Evolutionary conservation across 1,139 yeast genomes (phyloP).

Genomic region (Taiozyma sp.): DNA sequence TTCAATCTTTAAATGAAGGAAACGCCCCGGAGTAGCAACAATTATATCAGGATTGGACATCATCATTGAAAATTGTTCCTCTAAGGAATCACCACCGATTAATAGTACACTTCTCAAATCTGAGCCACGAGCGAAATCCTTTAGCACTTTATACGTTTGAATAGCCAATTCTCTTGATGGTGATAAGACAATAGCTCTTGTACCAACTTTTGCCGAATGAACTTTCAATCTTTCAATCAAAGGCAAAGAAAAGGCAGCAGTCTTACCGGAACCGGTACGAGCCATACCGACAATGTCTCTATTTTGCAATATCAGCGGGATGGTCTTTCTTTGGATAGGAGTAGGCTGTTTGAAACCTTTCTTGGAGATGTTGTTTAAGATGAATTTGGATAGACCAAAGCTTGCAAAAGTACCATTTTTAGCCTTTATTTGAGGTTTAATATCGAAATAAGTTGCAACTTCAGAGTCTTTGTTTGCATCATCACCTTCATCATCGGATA

Average conservation of each 20-base stretch:
- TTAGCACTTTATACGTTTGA: constrained; percentile 85
- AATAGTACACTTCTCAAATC: constrained; percentile 75
- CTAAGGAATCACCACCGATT: constrained; percentile 97
- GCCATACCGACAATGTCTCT: constrained; percentile 99
- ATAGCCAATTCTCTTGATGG: constrained; percentile 94
- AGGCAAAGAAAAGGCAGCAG: constrained; percentile 96
- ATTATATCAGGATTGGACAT: constrained; percentile 91
- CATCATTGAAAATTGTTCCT: constrained; percentile 92
- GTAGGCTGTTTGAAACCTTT: constrained; percentile 96
- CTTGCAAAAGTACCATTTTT: constrained; percentile 86
- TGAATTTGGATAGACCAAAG: constrained; percentile 75
- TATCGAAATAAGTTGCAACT: constrained; percentile 38
- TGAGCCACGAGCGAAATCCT: constrained; percentile 81
- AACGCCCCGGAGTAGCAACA: constrained; percentile 97
- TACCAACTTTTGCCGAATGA: constrained; percentile 86
- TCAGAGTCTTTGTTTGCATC: constrained; percentile 33
- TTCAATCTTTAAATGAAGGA: constrained; percentile 90
- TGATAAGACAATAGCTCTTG: constrained; percentile 80
- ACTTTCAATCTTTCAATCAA: constrained; percentile 77
- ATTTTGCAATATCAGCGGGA: constrained; percentile 80
- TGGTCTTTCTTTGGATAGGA: constrained; percentile 94
- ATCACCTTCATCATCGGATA: constrained; percentile 51
- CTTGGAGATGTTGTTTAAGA: constrained; percentile 64
- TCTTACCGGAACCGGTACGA: constrained; percentile 97
- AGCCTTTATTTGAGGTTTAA: constrained; percentile 50